Evolutionary conservation across 345 rosid species (phyloP).

Genomic region (Gossypium ekmanianum): DNA sequence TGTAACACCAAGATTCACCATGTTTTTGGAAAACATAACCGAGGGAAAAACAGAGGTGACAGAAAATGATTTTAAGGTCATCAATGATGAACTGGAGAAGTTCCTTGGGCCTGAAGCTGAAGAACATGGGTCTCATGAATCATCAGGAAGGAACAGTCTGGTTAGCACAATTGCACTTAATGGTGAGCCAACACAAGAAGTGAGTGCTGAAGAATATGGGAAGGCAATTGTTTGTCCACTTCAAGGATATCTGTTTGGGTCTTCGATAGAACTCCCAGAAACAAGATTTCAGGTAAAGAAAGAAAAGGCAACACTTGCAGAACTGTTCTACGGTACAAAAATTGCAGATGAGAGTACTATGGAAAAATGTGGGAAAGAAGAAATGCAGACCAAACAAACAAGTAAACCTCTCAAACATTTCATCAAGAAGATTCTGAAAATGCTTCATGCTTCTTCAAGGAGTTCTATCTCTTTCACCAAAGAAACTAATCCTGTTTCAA

Average conservation of each 20-base stretch:
- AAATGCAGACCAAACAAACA: constrained; percentile 41
- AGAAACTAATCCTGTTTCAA: constrained; percentile 33
- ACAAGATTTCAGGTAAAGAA: constrained; percentile 42
- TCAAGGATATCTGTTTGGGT: constrained; percentile 77
- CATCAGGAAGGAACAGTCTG: constrained; percentile 65
- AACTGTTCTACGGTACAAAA: constrained; percentile 62
- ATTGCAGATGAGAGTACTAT: constrained; percentile 33
- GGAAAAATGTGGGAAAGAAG: constrained; percentile 36
- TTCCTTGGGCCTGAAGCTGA: constrained; percentile 81
- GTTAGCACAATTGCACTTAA: constrained; percentile 53
- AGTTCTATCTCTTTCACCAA: constrained; percentile 14
- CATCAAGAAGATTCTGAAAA: constrained; percentile 62
- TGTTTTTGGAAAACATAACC: constrained; percentile 38
- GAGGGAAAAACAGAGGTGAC: constrained; percentile 49
- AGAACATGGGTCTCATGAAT: constrained; percentile 50
- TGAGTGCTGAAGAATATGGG: constrained; percentile 38
- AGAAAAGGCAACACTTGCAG: constrained; percentile 67
- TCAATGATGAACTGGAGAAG: constrained; percentile 61
- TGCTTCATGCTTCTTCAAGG: constrained; percentile 44
- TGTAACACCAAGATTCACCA: constrained; percentile 67
- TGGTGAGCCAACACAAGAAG: constrained; percentile 46
- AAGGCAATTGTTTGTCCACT: constrained; percentile 55
- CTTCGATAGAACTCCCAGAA: constrained; percentile 57
- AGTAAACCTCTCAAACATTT: constrained; percentile 53
- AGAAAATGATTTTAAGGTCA: constrained; percentile 57